Evolutionary conservation across 2,329 filamentous ascomycete species (phyloP).

Genomic region (Fusarium beomiforme): DNA sequence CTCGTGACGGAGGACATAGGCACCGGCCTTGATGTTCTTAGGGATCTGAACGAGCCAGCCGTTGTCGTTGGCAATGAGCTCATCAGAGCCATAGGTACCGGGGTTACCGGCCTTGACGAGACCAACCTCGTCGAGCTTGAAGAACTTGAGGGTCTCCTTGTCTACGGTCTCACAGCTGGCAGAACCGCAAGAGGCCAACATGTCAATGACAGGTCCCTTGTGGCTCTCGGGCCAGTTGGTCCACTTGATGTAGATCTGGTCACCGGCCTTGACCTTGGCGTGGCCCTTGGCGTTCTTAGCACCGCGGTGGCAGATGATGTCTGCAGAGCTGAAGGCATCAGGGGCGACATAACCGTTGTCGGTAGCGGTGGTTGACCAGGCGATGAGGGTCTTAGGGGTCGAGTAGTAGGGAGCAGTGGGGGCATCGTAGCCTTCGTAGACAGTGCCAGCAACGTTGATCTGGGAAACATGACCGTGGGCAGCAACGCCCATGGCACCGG

Average conservation of each 20-base stretch:
- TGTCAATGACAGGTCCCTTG: constrained; percentile 68
- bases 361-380: constrained; percentile 55
- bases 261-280: constrained; percentile 52
- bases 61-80: constrained; percentile 56
- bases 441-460: constrained; percentile 42
- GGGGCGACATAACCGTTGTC: constrained; percentile 63
- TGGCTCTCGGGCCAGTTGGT: constrained; percentile 55
- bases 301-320: constrained; percentile 60
- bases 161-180: constrained; percentile 65
- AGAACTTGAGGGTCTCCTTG: constrained; percentile 65
- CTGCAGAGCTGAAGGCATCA: constrained; percentile 49
- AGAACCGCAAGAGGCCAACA: constrained; percentile 67
- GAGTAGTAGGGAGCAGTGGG: constrained; percentile 27
- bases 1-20: constrained; percentile 63
- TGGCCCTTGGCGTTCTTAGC: constrained; percentile 52
- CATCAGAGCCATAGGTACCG: constrained; percentile 48
- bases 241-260: constrained; percentile 54
- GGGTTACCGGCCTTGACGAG: constrained; percentile 57
- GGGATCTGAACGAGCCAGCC: constrained; percentile 50
- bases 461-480: constrained; percentile 45
- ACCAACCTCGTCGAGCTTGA: constrained; percentile 72
- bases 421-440: constrained; percentile 23
- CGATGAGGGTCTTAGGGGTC: constrained; percentile 42
- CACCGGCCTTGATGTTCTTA: constrained; percentile 48
- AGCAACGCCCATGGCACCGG: constrained; percentile 39